These are phyloP conservation scores for Neurospora tetrasperma DNA, from an alignment of 495 filamentous ascomycete species.

Conservation along the genomic window DNA sequence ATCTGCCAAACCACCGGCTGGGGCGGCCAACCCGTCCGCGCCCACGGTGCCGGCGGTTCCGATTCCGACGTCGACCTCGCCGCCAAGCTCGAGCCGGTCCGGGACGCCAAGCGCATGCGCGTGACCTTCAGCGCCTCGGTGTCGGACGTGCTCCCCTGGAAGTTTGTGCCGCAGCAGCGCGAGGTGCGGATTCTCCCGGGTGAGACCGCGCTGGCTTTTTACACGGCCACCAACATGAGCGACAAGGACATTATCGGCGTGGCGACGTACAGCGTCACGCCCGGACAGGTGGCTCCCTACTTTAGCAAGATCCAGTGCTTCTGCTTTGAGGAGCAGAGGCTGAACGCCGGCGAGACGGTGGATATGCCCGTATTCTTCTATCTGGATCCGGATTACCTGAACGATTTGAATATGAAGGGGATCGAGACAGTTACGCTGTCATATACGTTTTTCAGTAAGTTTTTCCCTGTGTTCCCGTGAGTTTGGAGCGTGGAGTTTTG, in stretches of 20 bases:
- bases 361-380: constrained; percentile 99
- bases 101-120: constrained; percentile 69
- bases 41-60: constrained; percentile 45
- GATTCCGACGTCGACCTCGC: constrained; percentile 51
- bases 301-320: constrained; percentile 99
- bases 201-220: constrained; percentile 96
- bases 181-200: constrained; percentile 93
- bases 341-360: constrained; percentile 92
- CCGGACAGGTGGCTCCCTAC: constrained; percentile 90
- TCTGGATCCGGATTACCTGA: constrained; percentile 89
- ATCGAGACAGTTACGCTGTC: constrained; percentile 91
- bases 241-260: constrained; percentile 92
- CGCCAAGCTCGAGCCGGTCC: constrained; percentile 67
- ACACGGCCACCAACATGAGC: constrained; percentile 87
- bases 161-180: constrained; percentile 91
- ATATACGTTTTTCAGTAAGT: constrained; percentile 98
- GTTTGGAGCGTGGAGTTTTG: too few species aligned
- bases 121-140: constrained; percentile 95
- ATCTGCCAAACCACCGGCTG: constrained; percentile 96
- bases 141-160: constrained; percentile 93
- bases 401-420: constrained; percentile 83
- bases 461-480: neutral
- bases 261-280: constrained; percentile 94
- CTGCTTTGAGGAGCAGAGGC: constrained; percentile 89
- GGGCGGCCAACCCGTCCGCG: constrained; percentile 84